phyloP scores from a whole-genome alignment of 2,329 filamentous ascomycete genomes.

The Talaromyces sp. region DNA sequence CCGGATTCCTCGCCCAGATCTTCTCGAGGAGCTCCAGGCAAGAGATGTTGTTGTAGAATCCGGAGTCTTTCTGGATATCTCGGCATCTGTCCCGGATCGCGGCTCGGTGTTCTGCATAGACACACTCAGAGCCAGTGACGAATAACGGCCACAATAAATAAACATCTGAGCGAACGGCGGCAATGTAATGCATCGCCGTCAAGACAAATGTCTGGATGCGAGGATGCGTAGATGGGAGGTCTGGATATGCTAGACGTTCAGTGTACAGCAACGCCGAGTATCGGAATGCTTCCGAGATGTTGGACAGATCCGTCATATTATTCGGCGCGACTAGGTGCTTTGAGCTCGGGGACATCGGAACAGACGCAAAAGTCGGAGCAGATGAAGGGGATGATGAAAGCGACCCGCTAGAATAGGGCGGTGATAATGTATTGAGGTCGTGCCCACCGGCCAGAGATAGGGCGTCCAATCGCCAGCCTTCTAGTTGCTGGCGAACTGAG shows the following conservation, averaged over 20 bases:
- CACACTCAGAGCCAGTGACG: constrained; percentile 82
- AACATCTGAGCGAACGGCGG: constrained; percentile 75
- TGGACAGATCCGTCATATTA: constrained; percentile 69
- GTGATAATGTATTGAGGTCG: constrained; percentile 10
- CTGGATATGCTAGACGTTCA: constrained; percentile 76
- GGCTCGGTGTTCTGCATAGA: constrained; percentile 72
- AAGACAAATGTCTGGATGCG: constrained; percentile 80
- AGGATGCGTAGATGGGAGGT: constrained; percentile 65
- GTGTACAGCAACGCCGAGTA: constrained; percentile 86
- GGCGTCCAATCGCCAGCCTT: constrained; percentile 73
- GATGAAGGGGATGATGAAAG: constrained; percentile 11
- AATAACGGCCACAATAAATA: constrained; percentile 93
- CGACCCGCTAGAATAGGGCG: constrained; percentile 7
- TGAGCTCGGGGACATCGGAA: constrained; percentile 19
- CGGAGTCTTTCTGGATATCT: constrained; percentile 81
- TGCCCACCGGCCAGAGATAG: constrained; percentile 18
- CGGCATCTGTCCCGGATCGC: constrained; percentile 75
- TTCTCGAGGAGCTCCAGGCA: constrained; percentile 81
- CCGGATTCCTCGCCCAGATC: constrained; percentile 59
- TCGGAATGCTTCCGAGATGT: constrained; percentile 85
- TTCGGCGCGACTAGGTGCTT: constrained; percentile 43
- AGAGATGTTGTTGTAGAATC: constrained; percentile 89
- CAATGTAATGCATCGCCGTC: constrained; percentile 78
- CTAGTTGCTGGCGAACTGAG: constrained; percentile 68
- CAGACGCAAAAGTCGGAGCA: constrained; percentile 26